Evolutionary conservation across 116 monocot genomes (phyloP).

Genomic region (Papilionanthe hybrid): DNA sequence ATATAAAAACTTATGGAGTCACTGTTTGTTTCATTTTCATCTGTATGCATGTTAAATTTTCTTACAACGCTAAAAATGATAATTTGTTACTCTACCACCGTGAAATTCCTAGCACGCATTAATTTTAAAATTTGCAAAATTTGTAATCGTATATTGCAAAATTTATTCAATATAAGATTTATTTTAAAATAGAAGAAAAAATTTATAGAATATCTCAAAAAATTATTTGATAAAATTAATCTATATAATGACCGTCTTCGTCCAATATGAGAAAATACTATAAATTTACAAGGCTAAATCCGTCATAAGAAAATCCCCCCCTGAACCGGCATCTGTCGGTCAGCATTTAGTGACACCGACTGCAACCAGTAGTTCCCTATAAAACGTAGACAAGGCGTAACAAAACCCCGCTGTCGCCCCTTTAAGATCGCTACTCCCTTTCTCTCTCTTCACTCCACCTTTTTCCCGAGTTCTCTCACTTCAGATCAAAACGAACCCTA

Average conservation of each 20-base stretch:
- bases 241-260: neutral
- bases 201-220: neutral
- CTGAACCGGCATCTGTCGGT: neutral
- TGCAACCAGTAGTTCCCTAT: neutral
- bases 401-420: constrained; percentile 34
- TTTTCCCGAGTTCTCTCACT: neutral
- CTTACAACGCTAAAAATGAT: no score
- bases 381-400: constrained; percentile 30
- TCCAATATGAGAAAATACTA: no score
- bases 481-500: constrained; percentile 30
- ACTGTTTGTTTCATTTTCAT: no score
- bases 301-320: no score
- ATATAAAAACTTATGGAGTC: no score
- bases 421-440: neutral
- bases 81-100: no score
- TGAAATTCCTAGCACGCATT: no score
- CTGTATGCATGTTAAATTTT: no score
- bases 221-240: neutral
- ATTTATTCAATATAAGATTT: no score
- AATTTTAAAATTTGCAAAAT: no score
- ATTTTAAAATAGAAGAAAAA: neutral
- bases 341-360: neutral
- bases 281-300: no score
- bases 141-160: no score
- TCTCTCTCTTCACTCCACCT: constrained; percentile 1